Conservation (phyloP, 495 filamentous ascomycete species). For the Neurospora sublineolata region DNA sequence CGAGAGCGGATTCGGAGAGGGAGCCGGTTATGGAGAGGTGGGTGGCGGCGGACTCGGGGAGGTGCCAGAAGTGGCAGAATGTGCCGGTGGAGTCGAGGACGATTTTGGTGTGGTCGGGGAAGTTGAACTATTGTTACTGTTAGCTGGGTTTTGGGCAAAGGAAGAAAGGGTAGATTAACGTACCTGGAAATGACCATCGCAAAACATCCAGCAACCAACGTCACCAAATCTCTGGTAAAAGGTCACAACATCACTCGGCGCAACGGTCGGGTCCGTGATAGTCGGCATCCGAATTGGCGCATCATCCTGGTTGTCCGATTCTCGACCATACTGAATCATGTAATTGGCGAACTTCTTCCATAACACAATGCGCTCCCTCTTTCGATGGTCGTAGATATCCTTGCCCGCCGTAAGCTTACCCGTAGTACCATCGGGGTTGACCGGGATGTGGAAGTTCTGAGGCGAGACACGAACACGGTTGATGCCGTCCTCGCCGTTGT, state of each 20-base stretch:
- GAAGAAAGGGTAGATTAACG: neutral
- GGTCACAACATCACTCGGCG: constrained; percentile 56
- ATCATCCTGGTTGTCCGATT: constrained; percentile 39
- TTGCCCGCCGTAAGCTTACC: constrained; percentile 41
- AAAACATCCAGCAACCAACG: constrained; percentile 81
- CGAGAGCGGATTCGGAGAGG: constrained; percentile 54
- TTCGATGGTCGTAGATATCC: constrained; percentile 54
- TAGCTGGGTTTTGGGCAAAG: neutral
- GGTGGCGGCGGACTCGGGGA: constrained; percentile 56
- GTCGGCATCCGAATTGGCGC: constrained; percentile 36
- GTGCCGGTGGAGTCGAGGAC: constrained; percentile 63
- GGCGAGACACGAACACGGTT: constrained; percentile 49
- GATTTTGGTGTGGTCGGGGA: constrained; percentile 94
- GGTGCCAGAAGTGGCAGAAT: constrained; percentile 76
- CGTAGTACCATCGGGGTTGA: constrained; percentile 39
- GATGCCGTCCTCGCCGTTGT: constrained; percentile 54
- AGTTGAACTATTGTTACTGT: constrained; percentile 59
- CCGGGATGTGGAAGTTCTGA: constrained; percentile 43
- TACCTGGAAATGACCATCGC: constrained; percentile 76
- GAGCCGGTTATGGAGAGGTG: constrained; percentile 50
- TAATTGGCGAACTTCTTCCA: constrained; percentile 93
- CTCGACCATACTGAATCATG: constrained; percentile 58
- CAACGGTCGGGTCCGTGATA: constrained; percentile 32
- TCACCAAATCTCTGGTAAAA: constrained; percentile 86
- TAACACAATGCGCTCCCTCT: constrained; percentile 61